Conservation (phyloP, 192 early-diverging fungal genomes). For the Backusella psychrophila region DNA sequence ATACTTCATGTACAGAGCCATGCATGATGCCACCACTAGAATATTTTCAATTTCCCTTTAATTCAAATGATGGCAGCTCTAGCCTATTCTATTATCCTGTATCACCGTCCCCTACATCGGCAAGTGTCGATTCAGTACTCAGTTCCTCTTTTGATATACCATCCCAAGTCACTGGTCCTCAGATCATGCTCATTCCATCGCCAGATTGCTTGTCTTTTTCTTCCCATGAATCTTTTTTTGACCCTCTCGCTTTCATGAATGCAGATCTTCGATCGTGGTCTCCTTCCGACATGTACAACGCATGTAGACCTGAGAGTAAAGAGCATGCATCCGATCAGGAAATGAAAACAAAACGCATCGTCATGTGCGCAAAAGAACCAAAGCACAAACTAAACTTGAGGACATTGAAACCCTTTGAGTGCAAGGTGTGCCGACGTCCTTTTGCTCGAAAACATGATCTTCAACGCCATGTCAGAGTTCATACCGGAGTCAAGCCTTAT, state of each 20-base stretch:
- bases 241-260: background rate
- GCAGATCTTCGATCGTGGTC: background rate
- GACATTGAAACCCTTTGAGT: conserved; percentile 51
- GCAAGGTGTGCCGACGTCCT: conserved; percentile 55
- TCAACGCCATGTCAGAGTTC: conserved; percentile 64
- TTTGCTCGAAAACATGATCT: conserved; percentile 81
- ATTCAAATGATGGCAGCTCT: background rate
- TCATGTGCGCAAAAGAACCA: too few species aligned
- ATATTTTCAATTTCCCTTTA: background rate
- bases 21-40: background rate
- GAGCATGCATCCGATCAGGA: background rate
- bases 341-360: background rate
- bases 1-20: background rate
- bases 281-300: background rate
- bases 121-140: background rate
- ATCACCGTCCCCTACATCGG: background rate
- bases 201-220: background rate
- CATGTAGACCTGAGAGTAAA: background rate
- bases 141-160: background rate
- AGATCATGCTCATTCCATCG: background rate
- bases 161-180: background rate
- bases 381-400: background rate
- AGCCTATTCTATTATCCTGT: background rate
- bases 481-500: conserved; percentile 67
- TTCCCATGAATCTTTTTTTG: background rate